Base-by-base conservation (phyloP, 371 early-diverging fungal species). In the Rhizopus microsporus region DNA sequence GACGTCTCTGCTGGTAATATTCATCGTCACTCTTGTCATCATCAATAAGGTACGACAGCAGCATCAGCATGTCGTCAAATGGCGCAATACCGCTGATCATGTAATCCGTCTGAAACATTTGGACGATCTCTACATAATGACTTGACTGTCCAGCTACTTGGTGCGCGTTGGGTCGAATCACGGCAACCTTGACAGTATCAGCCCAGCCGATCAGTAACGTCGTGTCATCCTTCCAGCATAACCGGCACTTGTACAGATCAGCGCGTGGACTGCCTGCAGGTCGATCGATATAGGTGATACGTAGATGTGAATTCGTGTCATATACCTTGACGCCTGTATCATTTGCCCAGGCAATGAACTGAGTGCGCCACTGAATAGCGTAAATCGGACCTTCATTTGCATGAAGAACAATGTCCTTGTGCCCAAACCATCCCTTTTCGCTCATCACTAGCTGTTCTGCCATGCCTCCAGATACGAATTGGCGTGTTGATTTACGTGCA, bases 161-260 rank as follows among this genome's bases (percentile, higher is more conserved):
- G 32, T 74, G 69, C 8, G 65, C 59, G 9, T 66, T 74, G 29
- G 75, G 63, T 32, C 80, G 70, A 44, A 97, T 81, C 0, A 77
- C 78, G 5, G 91, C 92, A 8, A 95, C 78, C 66, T 91, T 94
- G 38, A 98, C 90, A 33, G 83, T 84, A 59, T 97, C 90, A 2
- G 94, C 97, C 98, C 98, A 98, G 0, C 94, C 96, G 52, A 96
- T 87, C 38, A 93, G 63, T 48, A 98, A 69, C 0, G 85, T 86
- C 3, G 67, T 75, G 39, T 88, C 87, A 40, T 82, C 80, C 45
- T 85, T 88, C 98, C 98, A 98, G 64, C 84, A 83, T 59, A 98
- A 63, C 42, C 92, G 86, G 49, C 93, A 93, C 31, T 85, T 82
- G 65, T 87, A 96, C 7, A 96, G 77, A 60, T 97, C 98, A 1